Evolutionary conservation across 129 eudicot species (phyloP).

Genomic region (Logfia minima): DNA sequence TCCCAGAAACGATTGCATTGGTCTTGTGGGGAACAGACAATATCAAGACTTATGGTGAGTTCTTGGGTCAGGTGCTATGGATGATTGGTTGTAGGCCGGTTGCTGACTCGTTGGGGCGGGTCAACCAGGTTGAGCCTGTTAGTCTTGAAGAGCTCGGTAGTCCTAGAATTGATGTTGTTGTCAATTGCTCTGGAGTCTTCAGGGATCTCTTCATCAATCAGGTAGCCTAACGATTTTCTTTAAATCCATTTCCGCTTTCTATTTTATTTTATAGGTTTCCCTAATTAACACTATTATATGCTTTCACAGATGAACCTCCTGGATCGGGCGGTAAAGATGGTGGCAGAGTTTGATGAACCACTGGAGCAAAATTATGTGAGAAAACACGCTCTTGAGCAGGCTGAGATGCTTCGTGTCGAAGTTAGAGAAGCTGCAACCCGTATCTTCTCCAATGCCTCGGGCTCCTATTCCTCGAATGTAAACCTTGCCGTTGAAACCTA

Average conservation of each 20-base stretch:
- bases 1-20: slow-evolving; percentile 92
- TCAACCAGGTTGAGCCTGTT: slow-evolving; percentile 79
- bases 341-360: slow-evolving; percentile 96
- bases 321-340: slow-evolving; percentile 66
- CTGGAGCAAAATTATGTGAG: slow-evolving; percentile 79
- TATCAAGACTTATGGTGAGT: slow-evolving; percentile 95
- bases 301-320: slow-evolving; percentile 81
- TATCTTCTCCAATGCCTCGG: slow-evolving; percentile 92
- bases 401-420: slow-evolving; percentile 70
- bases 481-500: slow-evolving; percentile 99
- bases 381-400: slow-evolving; percentile 93
- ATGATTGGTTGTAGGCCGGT: slow-evolving; percentile 91
- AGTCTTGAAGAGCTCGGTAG: slow-evolving; percentile 98
- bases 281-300: background rate
- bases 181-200: slow-evolving; percentile 97
- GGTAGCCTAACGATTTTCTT: slow-evolving; percentile 43
- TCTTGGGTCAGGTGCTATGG: slow-evolving; percentile 97
- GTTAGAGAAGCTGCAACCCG: slow-evolving; percentile 94
- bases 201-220: slow-evolving; percentile 96
- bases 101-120: slow-evolving; percentile 85
- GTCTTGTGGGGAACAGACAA: slow-evolving; percentile 99
- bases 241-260: background rate
- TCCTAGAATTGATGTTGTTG: slow-evolving; percentile 97
- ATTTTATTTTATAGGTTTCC: background rate
- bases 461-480: slow-evolving; percentile 89